phyloP scores from a whole-genome alignment of 2,329 filamentous ascomycete species.

The Fusarium sambucinum region DNA sequence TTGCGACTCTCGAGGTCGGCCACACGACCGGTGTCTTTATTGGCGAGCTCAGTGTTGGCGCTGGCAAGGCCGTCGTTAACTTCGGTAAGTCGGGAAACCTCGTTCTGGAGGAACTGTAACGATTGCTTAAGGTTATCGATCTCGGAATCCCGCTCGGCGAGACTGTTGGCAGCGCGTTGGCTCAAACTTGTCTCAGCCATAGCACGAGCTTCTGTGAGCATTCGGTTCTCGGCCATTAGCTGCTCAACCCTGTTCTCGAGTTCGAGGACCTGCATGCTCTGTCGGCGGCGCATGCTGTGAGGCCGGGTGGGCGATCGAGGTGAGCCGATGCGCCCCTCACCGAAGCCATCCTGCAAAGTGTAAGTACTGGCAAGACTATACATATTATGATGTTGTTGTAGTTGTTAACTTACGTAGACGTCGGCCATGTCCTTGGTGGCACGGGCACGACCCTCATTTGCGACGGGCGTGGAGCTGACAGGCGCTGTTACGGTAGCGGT shows the following conservation, averaged over 20 bases:
- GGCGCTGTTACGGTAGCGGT: conserved; percentile 23
- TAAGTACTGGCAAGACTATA: conserved; percentile 35
- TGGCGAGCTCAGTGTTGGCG: conserved; percentile 80
- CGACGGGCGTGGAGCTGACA: conserved; percentile 71
- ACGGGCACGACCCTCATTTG: conserved; percentile 88
- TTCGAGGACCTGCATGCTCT: conserved; percentile 97
- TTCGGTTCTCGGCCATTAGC: conserved; percentile 84
- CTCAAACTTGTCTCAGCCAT: conserved; percentile 75
- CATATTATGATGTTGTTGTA: conserved; percentile 5
- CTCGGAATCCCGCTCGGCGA: conserved; percentile 87
- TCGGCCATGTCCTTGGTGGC: conserved; percentile 88
- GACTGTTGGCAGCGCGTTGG: conserved; percentile 74
- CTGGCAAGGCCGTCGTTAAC: conserved; percentile 84
- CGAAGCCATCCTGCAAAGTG: conserved; percentile 82
- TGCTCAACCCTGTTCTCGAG: conserved; percentile 88
- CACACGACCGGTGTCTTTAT: conserved; percentile 80
- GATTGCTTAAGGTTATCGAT: conserved; percentile 85
- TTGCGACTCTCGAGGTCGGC: conserved; percentile 75
- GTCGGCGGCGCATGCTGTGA: conserved; percentile 94
- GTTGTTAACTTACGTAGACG: conserved; percentile 87
- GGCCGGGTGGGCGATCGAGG: conserved; percentile 93
- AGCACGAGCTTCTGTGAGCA: conserved; percentile 78
- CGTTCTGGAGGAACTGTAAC: conserved; percentile 82
- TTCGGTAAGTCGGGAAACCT: conserved; percentile 83
- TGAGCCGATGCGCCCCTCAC: conserved; percentile 86